A percentile compares a stretch with the other conserved stretches of the same genome.
Evolutionary conservation across 306 rosid species (phyloP).

Genomic region (Prunus fruticosa): DNA sequence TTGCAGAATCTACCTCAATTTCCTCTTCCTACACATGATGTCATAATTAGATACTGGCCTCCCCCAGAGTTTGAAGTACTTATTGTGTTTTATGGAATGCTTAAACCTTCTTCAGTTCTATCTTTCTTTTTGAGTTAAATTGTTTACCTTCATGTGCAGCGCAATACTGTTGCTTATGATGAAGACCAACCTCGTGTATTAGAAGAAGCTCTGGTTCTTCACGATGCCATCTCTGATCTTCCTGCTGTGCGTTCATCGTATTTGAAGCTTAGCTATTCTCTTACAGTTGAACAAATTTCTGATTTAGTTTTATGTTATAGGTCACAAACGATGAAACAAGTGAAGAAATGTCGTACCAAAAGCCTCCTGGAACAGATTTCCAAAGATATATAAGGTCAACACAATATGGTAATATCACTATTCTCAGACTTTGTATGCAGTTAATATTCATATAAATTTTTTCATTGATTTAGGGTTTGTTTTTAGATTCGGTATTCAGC

Average conservation of each 20-base stretch:
- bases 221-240: slow-evolving; percentile 96
- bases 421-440: not conserved
- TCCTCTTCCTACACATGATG: slow-evolving; percentile 94
- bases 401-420: slow-evolving; percentile 52
- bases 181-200: slow-evolving; percentile 78
- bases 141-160: slow-evolving; percentile 53
- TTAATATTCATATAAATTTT: not conserved
- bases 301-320: slow-evolving; percentile 37
- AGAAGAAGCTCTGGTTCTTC: slow-evolving; percentile 63
- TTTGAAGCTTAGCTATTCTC: slow-evolving; percentile 15
- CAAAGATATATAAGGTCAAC: slow-evolving; percentile 84
- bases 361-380: slow-evolving; percentile 84
- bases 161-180: slow-evolving; percentile 78
- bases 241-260: slow-evolving; percentile 52
- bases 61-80: slow-evolving; percentile 81
- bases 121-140: slow-evolving; percentile 8
- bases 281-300: slow-evolving; percentile 19
- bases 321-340: slow-evolving; percentile 52
- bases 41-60: slow-evolving; percentile 78
- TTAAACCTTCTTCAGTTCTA: slow-evolving; percentile 2
- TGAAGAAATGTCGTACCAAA: slow-evolving; percentile 56
- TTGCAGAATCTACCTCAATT: slow-evolving; percentile 79
- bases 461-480: too few species aligned
- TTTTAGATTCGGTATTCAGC: not conserved
- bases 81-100: not conserved